Base-by-base conservation (phyloP, 78 protist genomes). In the Acrasis kona region DNA sequence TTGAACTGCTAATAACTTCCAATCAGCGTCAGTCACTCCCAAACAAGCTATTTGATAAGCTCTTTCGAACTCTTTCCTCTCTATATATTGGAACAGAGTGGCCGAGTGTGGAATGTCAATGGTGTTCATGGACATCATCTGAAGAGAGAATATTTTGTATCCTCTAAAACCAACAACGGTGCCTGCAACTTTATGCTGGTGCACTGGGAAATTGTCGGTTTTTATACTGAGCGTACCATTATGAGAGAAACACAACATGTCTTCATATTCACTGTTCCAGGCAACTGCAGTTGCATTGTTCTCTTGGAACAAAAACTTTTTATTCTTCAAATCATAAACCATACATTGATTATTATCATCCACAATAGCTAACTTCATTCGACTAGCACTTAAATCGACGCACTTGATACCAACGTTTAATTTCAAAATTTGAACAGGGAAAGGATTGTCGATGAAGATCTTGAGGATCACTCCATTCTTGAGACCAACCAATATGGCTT, bases 91-190 rank as follows among this genome's bases (percentile, higher is more conserved):
- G 67, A 74, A 42, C 65, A 86, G 8, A 0, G 87, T 1, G 28
- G 70, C 74, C 10, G 82, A 57, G 29, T 90, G 89, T 8, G 95
- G 95, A 27, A 91, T 90, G 71, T 91, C 89, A 65, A 84, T 39
- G 39, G 89, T 29, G 29, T 77, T 1, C 90, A 91, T 81, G 31
- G 70, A n/a, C 19, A 65, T 9, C 34, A 10, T 32, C 61, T 87
- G 84, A 19, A 91, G 84, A 66, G 90, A 82, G 74, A 80, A 90
- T 28, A 90, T 37, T 57, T 77, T 82, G 31, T 77, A 42, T 5
- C 91, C 91, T 0, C 40, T 39, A 66, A 84, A 83, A 37, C 90
- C 89, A 39, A 89, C 89, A 12, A 89, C 87, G 42, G 80, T 77
- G 2, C 89, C 87, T 31, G 77, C 80, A 40, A 76, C 10, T 64